Base-by-base conservation (phyloP, 768 basidiomycete genomes). In the Agrocybe pediades region DNA sequence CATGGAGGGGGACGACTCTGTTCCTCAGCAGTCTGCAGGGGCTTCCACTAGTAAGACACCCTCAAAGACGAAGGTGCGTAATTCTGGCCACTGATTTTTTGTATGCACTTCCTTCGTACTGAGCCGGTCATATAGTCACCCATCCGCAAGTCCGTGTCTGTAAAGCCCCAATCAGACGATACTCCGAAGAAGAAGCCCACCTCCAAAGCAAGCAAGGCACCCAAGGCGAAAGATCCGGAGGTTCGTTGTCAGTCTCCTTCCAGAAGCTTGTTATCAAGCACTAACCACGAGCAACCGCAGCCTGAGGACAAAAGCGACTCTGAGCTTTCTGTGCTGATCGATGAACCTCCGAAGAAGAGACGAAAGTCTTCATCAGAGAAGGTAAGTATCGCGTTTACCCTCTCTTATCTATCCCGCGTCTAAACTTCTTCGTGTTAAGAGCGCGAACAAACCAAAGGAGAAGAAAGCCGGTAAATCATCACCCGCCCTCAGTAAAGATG, bases 281-380 rank as follows among this genome's bases (percentile, higher is more conserved):
- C 24, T 46, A 3, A 16, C 23, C 3, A 20, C 16, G 3, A 5
- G 26, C 16, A 9, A 21, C 33, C 13, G 9, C 33, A 51, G 50
- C 54, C 47, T 36, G 57, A 42, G 11, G 54, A 52, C 19, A 72
- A 78, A 58, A 83, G 82, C 62, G 84, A 84, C 33, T 82, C 85
- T 4, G 85, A 86, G 51, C 61, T 86, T 25, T 85, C 86, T 5
- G 78, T 79, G 6, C 73, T 88, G 15, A 70, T 81, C 21, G 85
- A 87, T 55, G 84, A 86, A 42, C 77, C 78, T 9, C 77, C 77
- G 7, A 83, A 83, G 57, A 70, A 65, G 56, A 74, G 68, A 29
- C 70, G 65, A 39, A 77, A 74, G 56, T 64, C 67, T 11, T 74
- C 74, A 59, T 69, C 60, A 36, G 62, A 63, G 19, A 68, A 69